A percentile compares a stretch with the other conserved stretches of the same genome.
phyloP scores from a whole-genome alignment of 306 rosid genomes.

The Lablab purpureus region DNA sequence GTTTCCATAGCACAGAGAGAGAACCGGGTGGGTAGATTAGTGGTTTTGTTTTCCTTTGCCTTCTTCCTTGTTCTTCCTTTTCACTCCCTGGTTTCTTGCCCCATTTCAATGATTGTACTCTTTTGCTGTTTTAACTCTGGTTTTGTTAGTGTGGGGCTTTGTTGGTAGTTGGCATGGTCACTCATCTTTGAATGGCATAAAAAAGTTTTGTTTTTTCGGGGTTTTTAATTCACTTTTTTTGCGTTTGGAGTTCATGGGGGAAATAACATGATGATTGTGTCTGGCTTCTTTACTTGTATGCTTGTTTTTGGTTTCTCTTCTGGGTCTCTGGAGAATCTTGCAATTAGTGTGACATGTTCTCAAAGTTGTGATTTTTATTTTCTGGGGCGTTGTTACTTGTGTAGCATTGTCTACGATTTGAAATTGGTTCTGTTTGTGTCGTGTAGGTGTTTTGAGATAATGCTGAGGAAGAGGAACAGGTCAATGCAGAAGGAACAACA shows the following conservation, averaged over 20 bases:
- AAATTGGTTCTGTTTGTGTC: slow-evolving; percentile 14
- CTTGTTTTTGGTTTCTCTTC: slow-evolving; percentile 17
- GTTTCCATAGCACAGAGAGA: slow-evolving; percentile 50
- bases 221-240: background rate
- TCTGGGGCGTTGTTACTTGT: background rate
- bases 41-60: background rate
- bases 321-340: slow-evolving; percentile 37
- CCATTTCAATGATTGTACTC: background rate
- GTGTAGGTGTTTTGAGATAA: slow-evolving; percentile 61
- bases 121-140: slow-evolving; percentile 27
- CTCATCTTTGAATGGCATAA: slow-evolving; percentile 12
- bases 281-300: slow-evolving; percentile 28
- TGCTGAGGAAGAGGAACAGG: slow-evolving; percentile 87
- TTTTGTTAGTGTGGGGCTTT: background rate
- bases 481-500: slow-evolving; percentile 78
- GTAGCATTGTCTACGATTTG: slow-evolving; percentile 2
- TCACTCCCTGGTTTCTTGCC: slow-evolving; percentile 35
- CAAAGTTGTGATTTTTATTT: slow-evolving; percentile 49
- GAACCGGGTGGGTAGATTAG: slow-evolving; percentile 56
- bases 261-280: slow-evolving; percentile 15
- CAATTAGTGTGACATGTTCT: slow-evolving; percentile 5
- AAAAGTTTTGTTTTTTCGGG: background rate
- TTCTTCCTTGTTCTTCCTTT: background rate
- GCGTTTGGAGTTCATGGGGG: slow-evolving; percentile 38
- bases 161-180: background rate